Conservation (phyloP, 2,329 filamentous ascomycete species). For the Fusarium lyarnte region DNA sequence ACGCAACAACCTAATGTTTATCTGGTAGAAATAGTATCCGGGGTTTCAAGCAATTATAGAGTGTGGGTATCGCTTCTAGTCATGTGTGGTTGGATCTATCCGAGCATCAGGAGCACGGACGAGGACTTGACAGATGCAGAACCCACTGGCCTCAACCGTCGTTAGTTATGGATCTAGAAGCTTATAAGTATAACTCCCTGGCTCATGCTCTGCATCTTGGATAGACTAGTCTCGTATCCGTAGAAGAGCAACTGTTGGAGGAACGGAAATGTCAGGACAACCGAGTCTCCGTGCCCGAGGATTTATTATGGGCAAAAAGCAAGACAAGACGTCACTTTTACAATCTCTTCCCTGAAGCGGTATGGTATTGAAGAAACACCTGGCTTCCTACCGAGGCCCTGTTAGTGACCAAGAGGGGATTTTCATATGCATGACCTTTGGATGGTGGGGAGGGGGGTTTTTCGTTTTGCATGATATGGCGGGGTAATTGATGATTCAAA, state of each 20-base stretch:
- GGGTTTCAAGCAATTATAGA: neutral
- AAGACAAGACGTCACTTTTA: conserved; percentile 24
- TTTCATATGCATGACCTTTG: conserved; percentile 4
- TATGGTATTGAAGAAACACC: neutral
- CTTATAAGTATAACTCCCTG: neutral
- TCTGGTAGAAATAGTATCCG: neutral
- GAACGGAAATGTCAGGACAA: conserved; percentile 18
- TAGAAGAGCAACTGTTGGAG: neutral
- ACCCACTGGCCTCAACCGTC: neutral
- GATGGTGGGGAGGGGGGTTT: conserved; percentile 15
- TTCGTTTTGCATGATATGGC: neutral
- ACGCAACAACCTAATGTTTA: neutral
- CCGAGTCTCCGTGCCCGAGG: conserved; percentile 21
- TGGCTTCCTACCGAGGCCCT: conserved; percentile 24
- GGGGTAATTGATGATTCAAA: conserved; percentile 17
- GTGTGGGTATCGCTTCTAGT: neutral
- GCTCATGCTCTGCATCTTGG: neutral
- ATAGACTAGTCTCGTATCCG: neutral
- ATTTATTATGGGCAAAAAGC: neutral
- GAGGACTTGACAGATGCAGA: neutral
- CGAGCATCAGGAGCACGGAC: neutral
- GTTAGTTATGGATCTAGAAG: neutral
- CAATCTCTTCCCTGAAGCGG: conserved; percentile 13
- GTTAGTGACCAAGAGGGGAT: neutral
- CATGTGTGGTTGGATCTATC: neutral